phyloP scores from a whole-genome alignment of 2,329 filamentous ascomycete species.

The Lachnellula hyalina region DNA sequence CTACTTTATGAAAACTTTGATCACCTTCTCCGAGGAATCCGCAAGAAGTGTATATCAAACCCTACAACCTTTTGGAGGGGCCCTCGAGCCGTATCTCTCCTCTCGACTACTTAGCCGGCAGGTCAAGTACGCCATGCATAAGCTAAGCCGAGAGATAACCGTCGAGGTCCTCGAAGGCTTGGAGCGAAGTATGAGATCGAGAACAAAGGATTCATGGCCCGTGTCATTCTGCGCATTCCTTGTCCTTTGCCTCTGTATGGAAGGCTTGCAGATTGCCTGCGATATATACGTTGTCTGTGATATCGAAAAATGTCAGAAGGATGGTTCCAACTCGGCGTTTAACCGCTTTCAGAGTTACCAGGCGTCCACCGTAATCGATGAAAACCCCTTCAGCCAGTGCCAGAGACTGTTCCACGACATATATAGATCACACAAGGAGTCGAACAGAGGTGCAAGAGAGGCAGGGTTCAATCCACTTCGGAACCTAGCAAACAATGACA shows the following conservation, averaged over 20 bases:
- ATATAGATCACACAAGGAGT: slow-evolving; percentile 17
- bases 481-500: slow-evolving; percentile 1
- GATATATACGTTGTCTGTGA: slow-evolving; percentile 21
- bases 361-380: slow-evolving; percentile 16
- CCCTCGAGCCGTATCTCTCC: slow-evolving; percentile 12
- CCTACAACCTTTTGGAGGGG: slow-evolving; percentile 1
- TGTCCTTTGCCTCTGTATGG: slow-evolving; percentile 24
- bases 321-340: slow-evolving; percentile 7
- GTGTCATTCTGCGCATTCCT: slow-evolving; percentile 21
- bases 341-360: slow-evolving; percentile 13
- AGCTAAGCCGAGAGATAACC: slow-evolving; percentile 17
- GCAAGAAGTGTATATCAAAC: slow-evolving; percentile 8
- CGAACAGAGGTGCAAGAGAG: slow-evolving; percentile 12
- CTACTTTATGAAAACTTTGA: slow-evolving; percentile 21
- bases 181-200: slow-evolving; percentile 17
- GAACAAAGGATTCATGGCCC: slow-evolving; percentile 22
- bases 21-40: slow-evolving; percentile 20
- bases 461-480: slow-evolving; percentile 21
- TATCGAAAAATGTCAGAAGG: slow-evolving; percentile 6
- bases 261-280: slow-evolving; percentile 18
- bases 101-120: slow-evolving; percentile 24
- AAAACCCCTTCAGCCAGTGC: slow-evolving; percentile 17
- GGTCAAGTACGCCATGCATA: slow-evolving; percentile 22
- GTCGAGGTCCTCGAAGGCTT: slow-evolving; percentile 17
- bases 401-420: slow-evolving; percentile 25